Evolutionary conservation across 2,329 filamentous ascomycete genomes (phyloP), one percentile per base, ranked within the genome.

Genomic region (Eutypa lata): DNA sequence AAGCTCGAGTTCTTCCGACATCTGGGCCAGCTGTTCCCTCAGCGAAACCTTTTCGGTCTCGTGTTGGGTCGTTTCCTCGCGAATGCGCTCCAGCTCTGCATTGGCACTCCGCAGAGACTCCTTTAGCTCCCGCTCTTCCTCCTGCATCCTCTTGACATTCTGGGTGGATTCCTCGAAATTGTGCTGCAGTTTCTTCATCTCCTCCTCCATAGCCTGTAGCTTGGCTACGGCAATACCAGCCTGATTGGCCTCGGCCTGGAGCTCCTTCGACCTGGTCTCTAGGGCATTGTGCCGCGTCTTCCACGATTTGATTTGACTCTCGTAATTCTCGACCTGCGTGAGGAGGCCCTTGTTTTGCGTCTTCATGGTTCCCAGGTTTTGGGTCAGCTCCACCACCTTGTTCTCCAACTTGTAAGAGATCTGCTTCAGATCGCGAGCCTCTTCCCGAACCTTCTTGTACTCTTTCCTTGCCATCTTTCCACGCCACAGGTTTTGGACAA

Each of bases 361-460:
- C 77, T 96, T 96, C 81, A 96, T 88, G 10, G 91, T 87, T 60
- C 94, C 92, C 63, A 99, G 75, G 48, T 88, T 90, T 72, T 99
- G 94, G 1, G 94, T 99, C 66, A 99, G 82, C 76, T 99, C 94
- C 57, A 99, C 91, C 57, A 99, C 94, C 84, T 99, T 99, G 82
- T 99, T 97, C 73, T 99, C 94, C 64, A 99, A 79, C 79, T 96
- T 97, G 80, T 99, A 99, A 2, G 94, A 97, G 63, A 99, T 99
- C 73, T 97, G 93, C 80, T 97, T 97, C 71, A 99, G 83, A 77
- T 99, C 95, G 68, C 94, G 89, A 60, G 94, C 94, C 74, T 99
- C 94, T 73, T 97, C 92, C 61, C 94, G 90, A 56, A 96, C 76
- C 63, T 79, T 85, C 83, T 96, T 97, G 80, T 99, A 99, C 47